A percentile compares a stretch with the other conserved stretches of the same genome.
phyloP scores from a whole-genome alignment of 2,329 filamentous ascomycete genomes.

The Cercospora berteroae region DNA sequence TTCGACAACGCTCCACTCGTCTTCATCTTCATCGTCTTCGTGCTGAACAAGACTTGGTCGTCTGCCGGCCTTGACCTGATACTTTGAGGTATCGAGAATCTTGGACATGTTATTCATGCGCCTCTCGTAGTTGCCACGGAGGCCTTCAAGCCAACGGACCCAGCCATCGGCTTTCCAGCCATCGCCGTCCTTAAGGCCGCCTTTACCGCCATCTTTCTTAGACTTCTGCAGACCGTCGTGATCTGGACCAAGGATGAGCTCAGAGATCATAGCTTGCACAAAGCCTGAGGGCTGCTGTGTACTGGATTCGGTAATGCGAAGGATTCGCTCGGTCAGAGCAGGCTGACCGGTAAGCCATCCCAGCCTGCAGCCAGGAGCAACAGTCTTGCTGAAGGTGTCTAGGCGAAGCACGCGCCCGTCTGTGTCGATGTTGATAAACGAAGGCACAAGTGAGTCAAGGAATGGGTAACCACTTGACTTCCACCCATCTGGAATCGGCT shows the following conservation, averaged over 20 bases:
- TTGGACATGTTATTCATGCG: slow-evolving; percentile 79
- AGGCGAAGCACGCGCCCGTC: slow-evolving; percentile 86
- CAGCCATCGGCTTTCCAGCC: slow-evolving; percentile 82
- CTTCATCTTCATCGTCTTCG: slow-evolving; percentile 38
- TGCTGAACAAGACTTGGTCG: slow-evolving; percentile 36
- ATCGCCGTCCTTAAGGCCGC: slow-evolving; percentile 52
- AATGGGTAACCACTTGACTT: slow-evolving; percentile 69
- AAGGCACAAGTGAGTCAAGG: slow-evolving; percentile 78
- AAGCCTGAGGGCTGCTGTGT: slow-evolving; percentile 89
- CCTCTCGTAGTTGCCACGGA: slow-evolving; percentile 78
- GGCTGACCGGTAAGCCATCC: slow-evolving; percentile 90
- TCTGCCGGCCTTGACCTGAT: slow-evolving; percentile 62
- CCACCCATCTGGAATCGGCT: slow-evolving; percentile 48
- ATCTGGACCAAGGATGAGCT: slow-evolving; percentile 71
- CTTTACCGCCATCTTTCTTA: slow-evolving; percentile 44
- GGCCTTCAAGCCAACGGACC: slow-evolving; percentile 85
- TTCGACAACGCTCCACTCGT: slow-evolving; percentile 72
- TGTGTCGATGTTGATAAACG: slow-evolving; percentile 75
- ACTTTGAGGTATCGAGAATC: slow-evolving; percentile 67
- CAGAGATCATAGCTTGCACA: slow-evolving; percentile 77
- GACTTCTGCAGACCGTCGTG: slow-evolving; percentile 47
- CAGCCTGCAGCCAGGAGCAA: slow-evolving; percentile 83
- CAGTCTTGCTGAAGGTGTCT: slow-evolving; percentile 91
- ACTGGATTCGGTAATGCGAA: slow-evolving; percentile 70
- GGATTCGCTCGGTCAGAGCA: slow-evolving; percentile 68